Conservation (phyloP, 108 stramenopile species). For the Aureococcus anophagefferens region DNA sequence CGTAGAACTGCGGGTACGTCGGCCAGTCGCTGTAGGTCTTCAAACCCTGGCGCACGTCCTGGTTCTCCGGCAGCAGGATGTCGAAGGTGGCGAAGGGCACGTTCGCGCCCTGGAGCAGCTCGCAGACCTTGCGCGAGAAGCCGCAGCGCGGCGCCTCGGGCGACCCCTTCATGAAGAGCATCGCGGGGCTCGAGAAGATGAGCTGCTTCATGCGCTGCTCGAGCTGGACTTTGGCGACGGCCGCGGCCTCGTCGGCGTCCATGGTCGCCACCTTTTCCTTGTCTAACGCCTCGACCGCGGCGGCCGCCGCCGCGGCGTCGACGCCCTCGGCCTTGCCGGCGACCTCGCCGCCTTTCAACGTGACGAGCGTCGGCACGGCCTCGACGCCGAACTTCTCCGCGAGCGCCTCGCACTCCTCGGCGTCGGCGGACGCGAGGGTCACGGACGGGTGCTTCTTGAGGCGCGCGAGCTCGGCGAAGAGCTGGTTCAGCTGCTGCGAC, state of each 20-base stretch:
- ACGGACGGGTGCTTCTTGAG: conserved; percentile 14
- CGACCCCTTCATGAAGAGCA: conserved; percentile 90
- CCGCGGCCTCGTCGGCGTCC: conserved; percentile 1
- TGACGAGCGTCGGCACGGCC: conserved; percentile 75
- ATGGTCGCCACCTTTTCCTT: conserved; percentile 12
- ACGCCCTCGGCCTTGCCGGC: conserved; percentile 74
- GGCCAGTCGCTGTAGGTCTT: conserved; percentile 77
- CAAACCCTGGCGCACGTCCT: conserved; percentile 72
- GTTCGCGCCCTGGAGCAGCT: conserved; percentile 47
- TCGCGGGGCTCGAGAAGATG: conserved; percentile 53
- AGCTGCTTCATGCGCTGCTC: conserved; percentile 39
- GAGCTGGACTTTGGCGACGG: background rate
- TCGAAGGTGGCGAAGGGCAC: conserved; percentile 73
- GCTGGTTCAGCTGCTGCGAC: conserved; percentile 43
- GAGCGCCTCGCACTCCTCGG: conserved; percentile 41
- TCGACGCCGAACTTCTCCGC: conserved; percentile 53
- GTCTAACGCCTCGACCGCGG: conserved; percentile 23
- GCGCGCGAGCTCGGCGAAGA: conserved; percentile 43
- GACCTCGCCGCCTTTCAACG: conserved; percentile 46
- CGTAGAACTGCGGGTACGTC: conserved; percentile 93
- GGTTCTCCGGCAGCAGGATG: conserved; percentile 53
- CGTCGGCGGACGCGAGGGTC: conserved; percentile 68
- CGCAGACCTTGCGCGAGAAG: conserved; percentile 80
- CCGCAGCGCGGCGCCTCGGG: conserved; percentile 77
- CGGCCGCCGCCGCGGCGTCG: conserved; percentile 56